These are phyloP conservation scores for Solanum verrucosum DNA, from an alignment of 257 asterid genomes.

Conservation along the genomic window DNA sequence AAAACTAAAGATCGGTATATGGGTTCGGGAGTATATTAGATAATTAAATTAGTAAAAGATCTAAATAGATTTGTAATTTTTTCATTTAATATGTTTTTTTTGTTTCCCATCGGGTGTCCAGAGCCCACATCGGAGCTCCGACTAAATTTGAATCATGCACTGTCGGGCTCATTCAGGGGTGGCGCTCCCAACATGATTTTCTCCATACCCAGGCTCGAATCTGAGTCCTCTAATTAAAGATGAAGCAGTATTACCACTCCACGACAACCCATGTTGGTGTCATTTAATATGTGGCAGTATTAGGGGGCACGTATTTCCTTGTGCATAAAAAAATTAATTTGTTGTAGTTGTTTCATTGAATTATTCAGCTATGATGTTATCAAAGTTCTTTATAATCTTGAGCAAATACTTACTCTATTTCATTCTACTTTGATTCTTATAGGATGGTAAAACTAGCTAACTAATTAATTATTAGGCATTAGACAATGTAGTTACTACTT, in stretches of 20 bases:
- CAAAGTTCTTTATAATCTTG: neutral
- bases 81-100: neutral
- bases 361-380: neutral
- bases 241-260: neutral
- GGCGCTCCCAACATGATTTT: neutral
- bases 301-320: neutral
- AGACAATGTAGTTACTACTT: neutral
- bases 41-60: neutral
- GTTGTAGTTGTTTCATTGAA: neutral
- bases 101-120: neutral
- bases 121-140: no score
- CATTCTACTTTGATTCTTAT: neutral
- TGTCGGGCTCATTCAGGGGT: accelerated
- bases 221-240: neutral
- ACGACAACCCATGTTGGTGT: neutral
- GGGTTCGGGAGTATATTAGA: neutral
- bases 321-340: neutral
- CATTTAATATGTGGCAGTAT: neutral
- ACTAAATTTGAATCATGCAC: neutral
- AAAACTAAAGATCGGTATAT: neutral
- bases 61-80: neutral
- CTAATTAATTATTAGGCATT: neutral
- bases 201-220: no score
- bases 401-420: neutral
- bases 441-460: neutral